Conservation (phyloP, 495 filamentous ascomycete species). For the Parachaetomium inaequale region DNA sequence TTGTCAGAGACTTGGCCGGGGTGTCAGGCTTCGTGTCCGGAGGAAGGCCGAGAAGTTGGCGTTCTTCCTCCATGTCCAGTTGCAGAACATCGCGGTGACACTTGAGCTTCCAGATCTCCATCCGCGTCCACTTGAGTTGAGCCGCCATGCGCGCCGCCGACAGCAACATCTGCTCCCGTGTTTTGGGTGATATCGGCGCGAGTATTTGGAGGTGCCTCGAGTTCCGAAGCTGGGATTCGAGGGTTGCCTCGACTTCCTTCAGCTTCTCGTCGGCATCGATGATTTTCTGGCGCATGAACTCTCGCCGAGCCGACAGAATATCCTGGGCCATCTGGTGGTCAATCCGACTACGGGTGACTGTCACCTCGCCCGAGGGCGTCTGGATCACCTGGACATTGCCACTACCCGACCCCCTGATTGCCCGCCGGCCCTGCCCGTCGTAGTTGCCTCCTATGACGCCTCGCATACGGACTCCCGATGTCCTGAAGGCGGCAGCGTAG, state of each 20-base stretch:
- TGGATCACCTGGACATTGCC: slow-evolving; percentile 57
- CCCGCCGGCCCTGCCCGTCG: slow-evolving; percentile 75
- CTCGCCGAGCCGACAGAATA: slow-evolving; percentile 71
- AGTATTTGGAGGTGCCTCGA: slow-evolving; percentile 88
- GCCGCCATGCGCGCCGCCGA: slow-evolving; percentile 82
- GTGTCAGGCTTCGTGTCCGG: slow-evolving; percentile 25
- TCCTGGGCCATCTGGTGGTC: slow-evolving; percentile 78
- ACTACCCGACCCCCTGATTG: slow-evolving; percentile 62
- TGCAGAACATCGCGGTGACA: slow-evolving; percentile 87
- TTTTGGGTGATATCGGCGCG: slow-evolving; percentile 81
- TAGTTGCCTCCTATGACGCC: slow-evolving; percentile 81
- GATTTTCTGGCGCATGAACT: slow-evolving; percentile 80
- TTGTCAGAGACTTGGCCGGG: slow-evolving; percentile 24
- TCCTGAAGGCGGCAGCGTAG: slow-evolving; percentile 89
- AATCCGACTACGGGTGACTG: slow-evolving; percentile 62
- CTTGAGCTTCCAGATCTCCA: slow-evolving; percentile 87
- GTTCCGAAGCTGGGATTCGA: slow-evolving; percentile 81
- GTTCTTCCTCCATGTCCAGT: slow-evolving; percentile 79
- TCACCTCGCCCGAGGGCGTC: slow-evolving; percentile 66
- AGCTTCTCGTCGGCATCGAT: slow-evolving; percentile 80
- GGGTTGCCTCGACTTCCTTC: slow-evolving; percentile 62
- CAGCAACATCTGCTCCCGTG: slow-evolving; percentile 78
- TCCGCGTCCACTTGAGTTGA: slow-evolving; percentile 86
- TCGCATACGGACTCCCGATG: slow-evolving; percentile 85
- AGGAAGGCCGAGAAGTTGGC: slow-evolving; percentile 37